Percentiles rank a stretch among this genome's conserved stretches.
Conservation (phyloP, 2,329 filamentous ascomycete genomes). For the Neoarthrinium moseri region DNA sequence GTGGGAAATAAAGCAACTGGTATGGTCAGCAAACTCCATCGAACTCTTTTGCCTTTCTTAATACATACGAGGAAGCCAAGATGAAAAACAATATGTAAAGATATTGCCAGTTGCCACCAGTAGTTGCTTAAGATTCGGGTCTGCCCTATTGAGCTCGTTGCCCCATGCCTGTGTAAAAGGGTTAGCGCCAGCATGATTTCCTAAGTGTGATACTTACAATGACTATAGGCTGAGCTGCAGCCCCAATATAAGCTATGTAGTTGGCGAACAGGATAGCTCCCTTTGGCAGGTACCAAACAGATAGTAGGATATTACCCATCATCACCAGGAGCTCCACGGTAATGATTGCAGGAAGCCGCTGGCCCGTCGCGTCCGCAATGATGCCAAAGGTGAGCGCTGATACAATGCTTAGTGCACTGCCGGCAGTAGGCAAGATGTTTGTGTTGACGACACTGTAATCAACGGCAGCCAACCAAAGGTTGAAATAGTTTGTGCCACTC, state of each 20-base stretch:
- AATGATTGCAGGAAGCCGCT: neutral
- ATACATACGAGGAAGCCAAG: neutral
- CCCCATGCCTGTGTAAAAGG: neutral
- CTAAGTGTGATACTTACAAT: neutral
- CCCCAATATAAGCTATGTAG: constrained; percentile 1
- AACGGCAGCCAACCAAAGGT: neutral
- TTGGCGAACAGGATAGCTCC: constrained; percentile 4
- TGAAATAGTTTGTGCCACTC: neutral
- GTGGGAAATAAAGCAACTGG: neutral
- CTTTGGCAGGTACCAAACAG: constrained; percentile 3
- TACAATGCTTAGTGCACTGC: constrained; percentile 2
- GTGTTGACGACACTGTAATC: neutral
- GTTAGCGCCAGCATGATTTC: neutral
- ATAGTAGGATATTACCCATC: constrained; percentile 3
- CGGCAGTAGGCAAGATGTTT: constrained; percentile 3
- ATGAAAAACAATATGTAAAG: neutral
- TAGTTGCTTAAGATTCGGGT: neutral
- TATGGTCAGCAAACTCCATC: neutral
- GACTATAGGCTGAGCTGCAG: neutral
- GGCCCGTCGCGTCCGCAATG: neutral
- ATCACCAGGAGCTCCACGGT: neutral
- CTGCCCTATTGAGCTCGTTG: neutral
- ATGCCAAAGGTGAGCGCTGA: neutral
- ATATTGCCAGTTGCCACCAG: neutral
- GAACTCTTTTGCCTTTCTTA: neutral